A percentile compares a stretch with the other conserved stretches of the same genome.
Evolutionary conservation across 805 yeast species (phyloP).

Genomic region (Candida broadrunensis): DNA sequence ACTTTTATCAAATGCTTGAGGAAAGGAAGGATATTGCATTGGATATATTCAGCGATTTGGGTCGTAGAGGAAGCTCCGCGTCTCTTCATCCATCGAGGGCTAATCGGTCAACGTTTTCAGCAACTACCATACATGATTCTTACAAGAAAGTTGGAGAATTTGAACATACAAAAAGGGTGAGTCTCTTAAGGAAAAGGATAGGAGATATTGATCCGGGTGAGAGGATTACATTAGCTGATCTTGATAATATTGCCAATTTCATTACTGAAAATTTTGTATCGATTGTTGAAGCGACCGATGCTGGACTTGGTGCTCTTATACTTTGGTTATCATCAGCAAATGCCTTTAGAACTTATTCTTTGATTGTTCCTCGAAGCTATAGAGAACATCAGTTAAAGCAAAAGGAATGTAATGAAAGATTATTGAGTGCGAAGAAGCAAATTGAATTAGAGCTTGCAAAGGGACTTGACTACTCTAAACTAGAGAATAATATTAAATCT

Average conservation of each 20-base stretch:
- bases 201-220: constrained; percentile 10
- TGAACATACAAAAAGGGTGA: constrained; percentile 18
- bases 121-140: constrained; percentile 18
- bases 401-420: constrained; percentile 9
- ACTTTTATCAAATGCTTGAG: constrained; percentile 24
- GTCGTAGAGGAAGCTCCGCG: constrained; percentile 10
- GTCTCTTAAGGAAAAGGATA: constrained; percentile 15
- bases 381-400: constrained; percentile 12
- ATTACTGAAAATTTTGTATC: constrained; percentile 15
- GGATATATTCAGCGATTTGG: constrained; percentile 10
- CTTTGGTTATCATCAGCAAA: constrained; percentile 30
- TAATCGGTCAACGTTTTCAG: constrained; percentile 5
- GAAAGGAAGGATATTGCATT: constrained; percentile 21
- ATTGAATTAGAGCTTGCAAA: constrained; percentile 7
- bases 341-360: constrained; percentile 19
- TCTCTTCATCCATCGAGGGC: constrained; percentile 1
- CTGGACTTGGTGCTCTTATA: constrained; percentile 13
- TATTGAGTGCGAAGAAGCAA: constrained; percentile 10
- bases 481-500: constrained; percentile 7
- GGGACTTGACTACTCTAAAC: constrained; percentile 6
- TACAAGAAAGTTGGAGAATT: constrained; percentile 27
- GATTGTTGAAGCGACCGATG: constrained; percentile 12
- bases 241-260: constrained; percentile 22
- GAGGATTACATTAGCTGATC: constrained; percentile 15
- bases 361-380: constrained; percentile 10